These are phyloP conservation scores for Macrophomina tecta DNA, from an alignment of 2,329 filamentous ascomycete species.

Conservation along the genomic window DNA sequence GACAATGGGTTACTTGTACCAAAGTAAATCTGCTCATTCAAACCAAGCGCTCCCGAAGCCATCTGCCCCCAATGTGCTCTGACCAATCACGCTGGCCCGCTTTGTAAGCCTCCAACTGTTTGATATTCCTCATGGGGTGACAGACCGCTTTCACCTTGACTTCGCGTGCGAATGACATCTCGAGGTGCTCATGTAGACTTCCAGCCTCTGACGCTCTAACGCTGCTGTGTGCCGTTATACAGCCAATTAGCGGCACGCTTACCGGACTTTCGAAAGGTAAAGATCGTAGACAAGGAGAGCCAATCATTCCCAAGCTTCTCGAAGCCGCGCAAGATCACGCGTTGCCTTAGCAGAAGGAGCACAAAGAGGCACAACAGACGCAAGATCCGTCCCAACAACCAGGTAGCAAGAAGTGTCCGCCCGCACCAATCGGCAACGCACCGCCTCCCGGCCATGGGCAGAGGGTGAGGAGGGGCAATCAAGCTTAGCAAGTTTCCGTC, in stretches of 20 bases:
- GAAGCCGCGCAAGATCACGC: neutral
- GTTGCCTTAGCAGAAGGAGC: neutral
- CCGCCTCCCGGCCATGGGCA: neutral
- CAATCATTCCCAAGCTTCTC: neutral
- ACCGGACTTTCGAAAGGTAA: neutral
- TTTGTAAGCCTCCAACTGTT: neutral
- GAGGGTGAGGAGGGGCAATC: neutral
- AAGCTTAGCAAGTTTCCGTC: neutral
- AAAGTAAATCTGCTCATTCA: conserved; percentile 27
- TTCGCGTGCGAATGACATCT: neutral
- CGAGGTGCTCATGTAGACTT: neutral
- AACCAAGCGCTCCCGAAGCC: conserved; percentile 8
- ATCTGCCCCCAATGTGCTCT: conserved; percentile 19
- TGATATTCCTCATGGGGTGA: neutral
- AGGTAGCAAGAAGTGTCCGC: neutral
- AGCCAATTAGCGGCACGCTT: too few species aligned
- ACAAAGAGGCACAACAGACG: neutral
- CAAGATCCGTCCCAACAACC: neutral
- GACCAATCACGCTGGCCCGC: conserved; percentile 3
- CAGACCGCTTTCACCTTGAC: neutral
- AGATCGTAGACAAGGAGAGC: neutral
- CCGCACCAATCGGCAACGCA: neutral
- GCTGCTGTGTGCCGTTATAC: neutral
- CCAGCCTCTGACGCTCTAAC: neutral
- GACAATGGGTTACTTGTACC: conserved; percentile 3